Conservation (phyloP, 2,329 filamentous ascomycete genomes). For the Monosporascus ibericus region DNA sequence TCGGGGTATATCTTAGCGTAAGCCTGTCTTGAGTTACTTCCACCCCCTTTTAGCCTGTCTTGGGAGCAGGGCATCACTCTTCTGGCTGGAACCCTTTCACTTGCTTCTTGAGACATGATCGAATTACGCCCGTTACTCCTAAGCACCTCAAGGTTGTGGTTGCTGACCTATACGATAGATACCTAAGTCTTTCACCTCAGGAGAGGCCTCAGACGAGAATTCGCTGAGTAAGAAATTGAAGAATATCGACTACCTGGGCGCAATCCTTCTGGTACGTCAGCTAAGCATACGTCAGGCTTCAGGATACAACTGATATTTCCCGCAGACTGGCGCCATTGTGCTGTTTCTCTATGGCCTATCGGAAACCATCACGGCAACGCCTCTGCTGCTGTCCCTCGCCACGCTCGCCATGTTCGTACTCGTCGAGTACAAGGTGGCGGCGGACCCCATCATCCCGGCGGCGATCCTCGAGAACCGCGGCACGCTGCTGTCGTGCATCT, state of each 20-base stretch:
- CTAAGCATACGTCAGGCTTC: background rate
- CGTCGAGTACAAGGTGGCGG: conserved; percentile 57
- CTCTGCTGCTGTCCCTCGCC: conserved; percentile 53
- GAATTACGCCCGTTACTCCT: too few species aligned
- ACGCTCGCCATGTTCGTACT: conserved; percentile 48
- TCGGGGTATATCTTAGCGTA: conserved; percentile 52
- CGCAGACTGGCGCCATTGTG: conserved; percentile 56
- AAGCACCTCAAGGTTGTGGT: too few species aligned
- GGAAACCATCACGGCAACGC: conserved; percentile 51
- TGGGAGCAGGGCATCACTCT: too few species aligned
- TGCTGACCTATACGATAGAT: conserved; percentile 30
- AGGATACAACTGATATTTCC: conserved; percentile 1
- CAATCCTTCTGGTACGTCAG: conserved; percentile 52
- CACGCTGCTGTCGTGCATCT: conserved; percentile 65
- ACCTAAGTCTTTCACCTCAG: conserved; percentile 36
- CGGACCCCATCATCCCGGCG: conserved; percentile 71
- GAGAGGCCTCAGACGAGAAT: conserved; percentile 31
- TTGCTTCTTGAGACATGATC: too few species aligned
- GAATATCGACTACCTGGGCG: conserved; percentile 69
- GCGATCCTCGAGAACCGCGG: conserved; percentile 63
- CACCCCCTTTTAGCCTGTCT: too few species aligned
- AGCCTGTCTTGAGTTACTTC: too few species aligned
- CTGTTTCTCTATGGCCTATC: conserved; percentile 69
- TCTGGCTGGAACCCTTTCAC: too few species aligned
- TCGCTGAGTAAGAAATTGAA: conserved; percentile 49